Percentiles rank a stretch among this genome's conserved stretches.
phyloP scores from a whole-genome alignment of 805 yeast genomes.

The Myxozyma mucilagina region DNA sequence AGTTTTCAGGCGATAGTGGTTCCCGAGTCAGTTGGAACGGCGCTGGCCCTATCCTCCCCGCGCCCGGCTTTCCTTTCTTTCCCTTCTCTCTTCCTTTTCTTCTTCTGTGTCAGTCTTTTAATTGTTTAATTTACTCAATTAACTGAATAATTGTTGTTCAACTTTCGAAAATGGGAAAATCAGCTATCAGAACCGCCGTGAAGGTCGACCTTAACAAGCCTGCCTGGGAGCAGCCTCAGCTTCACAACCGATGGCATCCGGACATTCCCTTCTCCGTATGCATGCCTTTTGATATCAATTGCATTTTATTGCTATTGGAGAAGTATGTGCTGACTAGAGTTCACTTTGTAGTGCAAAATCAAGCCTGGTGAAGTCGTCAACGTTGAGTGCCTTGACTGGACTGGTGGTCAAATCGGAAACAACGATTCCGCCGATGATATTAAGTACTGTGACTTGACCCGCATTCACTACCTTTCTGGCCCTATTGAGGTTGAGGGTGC shows the following conservation, averaged over 20 bases:
- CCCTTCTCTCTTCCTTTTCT: background rate
- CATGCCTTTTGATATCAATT: conserved; percentile 43
- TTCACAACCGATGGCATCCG: conserved; percentile 58
- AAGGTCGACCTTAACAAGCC: conserved; percentile 48
- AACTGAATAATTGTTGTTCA: background rate
- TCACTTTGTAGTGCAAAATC: conserved; percentile 32
- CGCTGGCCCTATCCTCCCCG: background rate
- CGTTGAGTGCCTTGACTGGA: conserved; percentile 56
- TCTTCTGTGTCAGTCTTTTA: background rate
- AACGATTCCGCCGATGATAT: conserved; percentile 53
- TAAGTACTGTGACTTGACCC: conserved; percentile 47
- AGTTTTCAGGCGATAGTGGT: background rate
- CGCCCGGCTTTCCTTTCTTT: background rate
- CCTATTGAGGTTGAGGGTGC: conserved; percentile 50
- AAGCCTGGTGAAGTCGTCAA: conserved; percentile 49
- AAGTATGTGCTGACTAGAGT: background rate
- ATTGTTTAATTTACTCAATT: background rate
- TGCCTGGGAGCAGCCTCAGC: conserved; percentile 49
- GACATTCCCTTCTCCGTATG: conserved; percentile 45
- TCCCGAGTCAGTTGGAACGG: background rate
- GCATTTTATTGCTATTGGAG: conserved; percentile 28
- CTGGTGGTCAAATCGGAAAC: conserved; percentile 54
- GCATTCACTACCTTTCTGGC: conserved; percentile 53
- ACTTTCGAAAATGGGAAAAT: conserved; percentile 1
- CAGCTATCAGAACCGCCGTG: conserved; percentile 42